Conservation (phyloP, 192 early-diverging fungal genomes). For the Dissophora ornata region DNA sequence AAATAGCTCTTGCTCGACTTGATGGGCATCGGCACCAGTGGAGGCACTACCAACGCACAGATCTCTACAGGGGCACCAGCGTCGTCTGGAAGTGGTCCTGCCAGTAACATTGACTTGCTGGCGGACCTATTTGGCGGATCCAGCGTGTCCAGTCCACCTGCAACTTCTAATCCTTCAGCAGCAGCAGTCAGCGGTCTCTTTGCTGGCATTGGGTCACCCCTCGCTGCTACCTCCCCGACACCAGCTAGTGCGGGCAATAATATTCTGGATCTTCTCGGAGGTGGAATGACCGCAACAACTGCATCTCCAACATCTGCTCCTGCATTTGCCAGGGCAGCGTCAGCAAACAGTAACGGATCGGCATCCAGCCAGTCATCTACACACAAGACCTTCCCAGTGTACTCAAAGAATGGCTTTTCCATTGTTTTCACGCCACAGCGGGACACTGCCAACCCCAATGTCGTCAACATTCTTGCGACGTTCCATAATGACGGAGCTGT, state of each 20-base stretch:
- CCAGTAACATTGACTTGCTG: slow-evolving; percentile 65
- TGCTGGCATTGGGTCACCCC: slow-evolving; percentile 26
- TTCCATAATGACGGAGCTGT: slow-evolving; percentile 72
- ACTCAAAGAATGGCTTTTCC: slow-evolving; percentile 81
- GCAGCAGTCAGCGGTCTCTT: slow-evolving; percentile 41
- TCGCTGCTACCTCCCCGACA: slow-evolving; percentile 7
- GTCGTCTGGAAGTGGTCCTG: slow-evolving; percentile 23
- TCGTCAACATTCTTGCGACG: slow-evolving; percentile 74
- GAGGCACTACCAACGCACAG: slow-evolving; percentile 55
- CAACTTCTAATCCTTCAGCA: slow-evolving; percentile 44
- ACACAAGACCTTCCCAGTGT: slow-evolving; percentile 67
- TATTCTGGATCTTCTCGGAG: slow-evolving; percentile 49
- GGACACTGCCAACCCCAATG: slow-evolving; percentile 65
- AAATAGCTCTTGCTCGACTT: slow-evolving; percentile 71
- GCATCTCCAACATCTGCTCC: slow-evolving; percentile 41
- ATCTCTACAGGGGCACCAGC: slow-evolving; percentile 44
- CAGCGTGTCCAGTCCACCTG: slow-evolving; percentile 54
- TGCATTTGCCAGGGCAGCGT: slow-evolving; percentile 21
- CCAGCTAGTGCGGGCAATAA: slow-evolving; percentile 28
- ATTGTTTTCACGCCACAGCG: slow-evolving; percentile 82
- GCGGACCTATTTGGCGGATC: slow-evolving; percentile 83
- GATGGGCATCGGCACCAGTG: slow-evolving; percentile 71
- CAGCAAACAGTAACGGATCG: slow-evolving; percentile 32
- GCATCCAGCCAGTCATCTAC: slow-evolving; percentile 15
- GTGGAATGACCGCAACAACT: slow-evolving; percentile 27